phyloP scores from a whole-genome alignment of 257 asterid species.

The Scutellaria barbata region DNA sequence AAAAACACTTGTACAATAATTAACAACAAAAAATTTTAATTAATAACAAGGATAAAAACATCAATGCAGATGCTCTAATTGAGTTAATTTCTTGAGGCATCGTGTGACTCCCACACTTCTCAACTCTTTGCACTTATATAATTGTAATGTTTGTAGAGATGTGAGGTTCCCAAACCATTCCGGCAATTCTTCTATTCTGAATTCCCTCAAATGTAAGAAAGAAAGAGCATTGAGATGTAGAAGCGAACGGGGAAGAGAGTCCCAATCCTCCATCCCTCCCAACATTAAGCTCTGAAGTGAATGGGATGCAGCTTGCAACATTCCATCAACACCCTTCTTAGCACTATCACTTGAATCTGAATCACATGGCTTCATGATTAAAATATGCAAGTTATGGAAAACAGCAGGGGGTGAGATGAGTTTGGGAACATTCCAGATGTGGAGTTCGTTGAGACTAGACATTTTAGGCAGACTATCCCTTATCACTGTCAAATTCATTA shows the following conservation, averaged over 20 bases:
- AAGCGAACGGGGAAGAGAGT: neutral
- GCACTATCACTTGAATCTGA: neutral
- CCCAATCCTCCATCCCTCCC: neutral
- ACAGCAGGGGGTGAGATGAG: neutral
- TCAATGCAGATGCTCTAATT: too few relatives aligned
- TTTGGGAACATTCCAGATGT: neutral
- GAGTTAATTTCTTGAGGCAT: neutral
- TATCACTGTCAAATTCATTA: neutral
- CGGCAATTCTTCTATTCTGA: neutral
- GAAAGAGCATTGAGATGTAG: neutral
- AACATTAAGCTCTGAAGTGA: neutral
- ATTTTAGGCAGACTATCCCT: neutral
- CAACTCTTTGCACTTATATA: neutral
- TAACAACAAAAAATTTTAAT: too few relatives aligned
- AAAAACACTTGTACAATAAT: too few relatives aligned
- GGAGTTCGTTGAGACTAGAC: neutral
- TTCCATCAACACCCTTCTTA: neutral
- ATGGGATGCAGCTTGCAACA: neutral
- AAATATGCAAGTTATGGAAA: neutral
- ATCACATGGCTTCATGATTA: too few relatives aligned
- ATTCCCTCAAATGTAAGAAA: fast-evolving
- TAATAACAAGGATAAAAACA: too few relatives aligned
- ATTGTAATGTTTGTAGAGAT: neutral
- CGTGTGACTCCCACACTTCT: neutral
- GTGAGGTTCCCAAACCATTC: neutral